Evolutionary conservation across 2,329 filamentous ascomycete genomes (phyloP).

Genomic region (Ambrosiella beaveri): DNA sequence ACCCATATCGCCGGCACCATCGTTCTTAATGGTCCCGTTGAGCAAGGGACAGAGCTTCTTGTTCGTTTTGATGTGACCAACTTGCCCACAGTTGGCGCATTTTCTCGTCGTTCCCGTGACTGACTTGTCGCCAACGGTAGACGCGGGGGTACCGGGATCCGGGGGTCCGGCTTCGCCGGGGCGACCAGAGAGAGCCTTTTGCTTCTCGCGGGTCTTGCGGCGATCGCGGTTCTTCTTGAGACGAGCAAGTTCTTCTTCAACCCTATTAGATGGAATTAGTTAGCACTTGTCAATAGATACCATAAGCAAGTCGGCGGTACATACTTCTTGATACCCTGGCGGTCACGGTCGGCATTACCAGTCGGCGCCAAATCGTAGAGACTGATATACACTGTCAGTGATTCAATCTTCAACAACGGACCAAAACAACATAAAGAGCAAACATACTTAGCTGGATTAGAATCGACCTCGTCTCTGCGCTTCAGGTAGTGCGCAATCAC

Average conservation of each 20-base stretch:
- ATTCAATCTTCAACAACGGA: conserved; percentile 23
- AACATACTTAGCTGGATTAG: conserved; percentile 56
- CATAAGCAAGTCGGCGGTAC: background rate
- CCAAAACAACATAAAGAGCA: conserved; percentile 19
- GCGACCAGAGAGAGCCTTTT: conserved; percentile 43
- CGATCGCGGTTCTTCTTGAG: conserved; percentile 85
- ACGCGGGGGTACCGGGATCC: conserved; percentile 27
- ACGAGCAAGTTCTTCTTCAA: conserved; percentile 61
- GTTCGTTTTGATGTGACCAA: conserved; percentile 97
- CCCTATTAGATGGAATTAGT: conserved; percentile 8
- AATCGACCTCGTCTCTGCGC: conserved; percentile 51
- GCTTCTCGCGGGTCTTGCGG: conserved; percentile 75
- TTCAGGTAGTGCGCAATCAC: conserved; percentile 83
- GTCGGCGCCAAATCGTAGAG: conserved; percentile 33
- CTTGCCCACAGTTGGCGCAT: conserved; percentile 92
- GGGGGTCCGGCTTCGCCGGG: conserved; percentile 31
- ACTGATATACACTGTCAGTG: conserved; percentile 21
- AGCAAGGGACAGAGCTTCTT: conserved; percentile 88
- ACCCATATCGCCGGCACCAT: conserved; percentile 36
- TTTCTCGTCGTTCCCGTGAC: conserved; percentile 60
- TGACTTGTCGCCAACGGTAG: conserved; percentile 20
- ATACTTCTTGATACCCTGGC: conserved; percentile 28
- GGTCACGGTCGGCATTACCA: conserved; percentile 33
- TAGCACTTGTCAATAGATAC: background rate
- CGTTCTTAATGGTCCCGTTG: conserved; percentile 60